A percentile compares a stretch with the other conserved stretches of the same genome.
phyloP scores from a whole-genome alignment of 305 asterid genomes.

The Euphrasia arctica region DNA sequence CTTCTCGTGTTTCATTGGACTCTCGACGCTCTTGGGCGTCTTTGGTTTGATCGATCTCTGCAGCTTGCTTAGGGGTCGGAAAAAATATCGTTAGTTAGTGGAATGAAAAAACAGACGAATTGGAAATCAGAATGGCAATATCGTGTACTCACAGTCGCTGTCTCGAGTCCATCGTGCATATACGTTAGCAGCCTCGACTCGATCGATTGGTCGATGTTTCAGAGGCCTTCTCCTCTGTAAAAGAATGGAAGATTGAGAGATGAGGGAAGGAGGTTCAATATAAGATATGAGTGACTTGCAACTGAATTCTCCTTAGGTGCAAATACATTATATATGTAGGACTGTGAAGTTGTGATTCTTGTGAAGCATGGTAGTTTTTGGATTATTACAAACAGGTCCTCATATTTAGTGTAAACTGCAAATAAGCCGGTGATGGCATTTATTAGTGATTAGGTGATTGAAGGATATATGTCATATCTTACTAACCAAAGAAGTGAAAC shows the following conservation, averaged over 20 bases:
- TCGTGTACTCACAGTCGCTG: slow-evolving; percentile 31
- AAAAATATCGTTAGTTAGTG: not conserved
- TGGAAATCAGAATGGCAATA: not conserved
- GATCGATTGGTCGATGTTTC: not conserved
- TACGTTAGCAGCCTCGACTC: too few relatives aligned
- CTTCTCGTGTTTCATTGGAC: slow-evolving; percentile 41
- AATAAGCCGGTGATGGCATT: too few relatives aligned
- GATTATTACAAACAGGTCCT: too few relatives aligned
- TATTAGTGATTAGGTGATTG: too few relatives aligned
- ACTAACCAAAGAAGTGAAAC: too few relatives aligned
- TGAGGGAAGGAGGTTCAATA: slow-evolving; percentile 19
- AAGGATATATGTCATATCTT: too few relatives aligned
- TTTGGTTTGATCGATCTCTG: slow-evolving; percentile 42
- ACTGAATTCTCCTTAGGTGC: slow-evolving; percentile 28
- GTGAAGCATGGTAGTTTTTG: too few relatives aligned
- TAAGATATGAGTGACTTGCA: slow-evolving; percentile 33
- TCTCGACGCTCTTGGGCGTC: slow-evolving; percentile 22
- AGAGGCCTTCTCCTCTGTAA: slow-evolving; percentile 15
- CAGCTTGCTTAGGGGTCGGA: slow-evolving; percentile 39
- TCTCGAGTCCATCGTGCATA: slow-evolving; percentile 29
- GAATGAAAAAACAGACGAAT: not conserved
- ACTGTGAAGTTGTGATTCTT: too few relatives aligned
- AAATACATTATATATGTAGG: not conserved
- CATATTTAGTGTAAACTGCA: too few relatives aligned
- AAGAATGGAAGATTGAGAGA: slow-evolving; percentile 2